Base-by-base conservation (phyloP, 192 early-diverging fungal species). In the Coemansia reversa region DNA sequence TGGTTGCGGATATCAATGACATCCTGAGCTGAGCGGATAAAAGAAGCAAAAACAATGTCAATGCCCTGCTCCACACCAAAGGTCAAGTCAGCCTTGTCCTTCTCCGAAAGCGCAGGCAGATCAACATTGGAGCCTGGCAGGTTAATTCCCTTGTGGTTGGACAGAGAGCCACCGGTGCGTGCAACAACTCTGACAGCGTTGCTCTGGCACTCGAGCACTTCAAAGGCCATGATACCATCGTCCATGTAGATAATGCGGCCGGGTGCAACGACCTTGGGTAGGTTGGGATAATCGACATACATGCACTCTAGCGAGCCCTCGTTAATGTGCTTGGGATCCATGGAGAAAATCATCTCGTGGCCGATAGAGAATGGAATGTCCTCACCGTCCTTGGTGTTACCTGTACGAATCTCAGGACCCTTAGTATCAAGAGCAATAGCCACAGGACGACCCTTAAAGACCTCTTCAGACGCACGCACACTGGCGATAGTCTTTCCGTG, bases 91-190 rank as follows among this genome's bases (percentile, higher is more conserved):
- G 78, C 66, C 75, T 92, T 93, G 76, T 98, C 96, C 85, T 97
- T 98, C 51, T 90, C 91, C 5, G 95, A 95, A 58, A 98, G 90
- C 5, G 96, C 95, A 7, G 96, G 96, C 52, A 98, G 84, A 70
- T 97, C 93, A 29, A 98, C 93, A 55, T 84, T 74, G 16, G 93
- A 93, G 28, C 89, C 87, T 12, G 96, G 96, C 60, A 98, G 81
- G 76, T 98, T 98, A 55, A 98, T 93, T 70, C 95, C 95, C 83
- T 98, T 98, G 74, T 89, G 93, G 63, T 89, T 90, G 67, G 91
- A 90, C 42, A 98, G 85, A 63, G 86, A 85, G 55, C 95, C 95
- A 72, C 91, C 88, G 79, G 95, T 96, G 60, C 88, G 70, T 12
- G 90, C 90, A 29, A 86, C 83, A n/a, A 91, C 91, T 56, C 73